Conservation (phyloP, 495 filamentous ascomycete genomes). For the Penicillium egyptiacum region DNA sequence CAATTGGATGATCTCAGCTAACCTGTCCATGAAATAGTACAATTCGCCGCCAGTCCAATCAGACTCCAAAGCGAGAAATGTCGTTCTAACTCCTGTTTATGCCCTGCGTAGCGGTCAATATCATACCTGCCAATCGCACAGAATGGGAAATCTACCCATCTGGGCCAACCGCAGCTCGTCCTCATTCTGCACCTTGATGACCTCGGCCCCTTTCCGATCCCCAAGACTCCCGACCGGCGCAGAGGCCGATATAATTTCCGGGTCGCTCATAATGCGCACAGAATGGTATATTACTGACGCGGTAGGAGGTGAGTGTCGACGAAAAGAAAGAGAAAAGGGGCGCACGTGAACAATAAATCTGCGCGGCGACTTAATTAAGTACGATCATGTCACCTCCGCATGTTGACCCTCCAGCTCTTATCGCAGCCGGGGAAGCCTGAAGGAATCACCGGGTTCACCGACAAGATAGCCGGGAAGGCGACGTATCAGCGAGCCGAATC, state of each 20-base stretch:
- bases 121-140: neutral
- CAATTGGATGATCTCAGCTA: neutral
- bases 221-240: neutral
- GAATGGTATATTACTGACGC: neutral
- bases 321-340: neutral
- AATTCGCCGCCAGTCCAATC: conserved; percentile 42
- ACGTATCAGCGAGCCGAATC: conserved; percentile 14
- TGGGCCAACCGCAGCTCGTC: conserved; percentile 45
- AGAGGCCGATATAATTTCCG: conserved; percentile 7
- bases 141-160: conserved; percentile 34
- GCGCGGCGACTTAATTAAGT: conserved; percentile 5
- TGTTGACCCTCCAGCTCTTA: conserved; percentile 20
- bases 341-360: neutral
- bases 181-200: conserved; percentile 29
- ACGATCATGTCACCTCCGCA: conserved; percentile 2
- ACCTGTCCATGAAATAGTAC: conserved; percentile 46
- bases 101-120: conserved; percentile 26
- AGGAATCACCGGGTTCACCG: conserved; percentile 22
- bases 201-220: neutral
- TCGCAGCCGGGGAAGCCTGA: conserved; percentile 13
- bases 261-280: conserved; percentile 9
- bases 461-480: conserved; percentile 16
- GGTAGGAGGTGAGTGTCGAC: neutral
- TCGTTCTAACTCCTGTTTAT: conserved; percentile 41
- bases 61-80: conserved; percentile 44